Base-by-base conservation (phyloP, 495 filamentous ascomycete species). In the Venustampulla echinocandica region DNA sequence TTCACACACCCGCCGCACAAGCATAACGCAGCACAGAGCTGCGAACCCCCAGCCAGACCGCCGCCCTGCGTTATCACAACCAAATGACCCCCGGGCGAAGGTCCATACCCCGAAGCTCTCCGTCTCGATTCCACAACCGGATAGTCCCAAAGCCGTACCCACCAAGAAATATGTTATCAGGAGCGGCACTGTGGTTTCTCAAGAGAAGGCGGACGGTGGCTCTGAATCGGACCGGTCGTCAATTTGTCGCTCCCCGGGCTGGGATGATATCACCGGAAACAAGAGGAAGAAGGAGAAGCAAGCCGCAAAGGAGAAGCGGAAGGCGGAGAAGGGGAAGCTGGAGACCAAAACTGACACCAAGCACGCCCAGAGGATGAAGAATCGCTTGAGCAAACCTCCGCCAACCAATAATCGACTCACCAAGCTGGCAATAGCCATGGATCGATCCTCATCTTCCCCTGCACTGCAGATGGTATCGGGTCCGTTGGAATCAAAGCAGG, bases 211-310 rank as follows among this genome's bases (percentile, higher is more conserved):
- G 1, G 42, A 47, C 0, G 27, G 33, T 18, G 41, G 39, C 10
- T 3, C n/a, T 7, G 47, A 45, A 4, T 73, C 71, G 7, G 70
- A 70, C 39, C 61, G 67, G 27, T 73, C 70, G 13, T 75, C 72
- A 2, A 75, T 77, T 36, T 77, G 73, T 44, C 72, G 75, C 40
- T 77, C 73, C 3, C 73, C 73, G 11, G 74, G 69, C 40, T 75
- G 73, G 73, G 73, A 74, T 40, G 64, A 67, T 36, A 67, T 71
- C 47, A 61, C 63, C 5, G 62, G 67, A 25, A 52, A 40, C 17
- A 69, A 67, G 56, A 71, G 71, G 48, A 70, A 65, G 42, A 66
- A 74, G 30, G 72, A 71, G 58, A 61, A 64, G 52, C 50, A 59
- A n/a, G 58, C 67, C 23, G 69, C 68, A 52, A 61, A 62, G 21